phyloP scores from a whole-genome alignment of 441 rosid genomes.

The Geranium incanum region DNA sequence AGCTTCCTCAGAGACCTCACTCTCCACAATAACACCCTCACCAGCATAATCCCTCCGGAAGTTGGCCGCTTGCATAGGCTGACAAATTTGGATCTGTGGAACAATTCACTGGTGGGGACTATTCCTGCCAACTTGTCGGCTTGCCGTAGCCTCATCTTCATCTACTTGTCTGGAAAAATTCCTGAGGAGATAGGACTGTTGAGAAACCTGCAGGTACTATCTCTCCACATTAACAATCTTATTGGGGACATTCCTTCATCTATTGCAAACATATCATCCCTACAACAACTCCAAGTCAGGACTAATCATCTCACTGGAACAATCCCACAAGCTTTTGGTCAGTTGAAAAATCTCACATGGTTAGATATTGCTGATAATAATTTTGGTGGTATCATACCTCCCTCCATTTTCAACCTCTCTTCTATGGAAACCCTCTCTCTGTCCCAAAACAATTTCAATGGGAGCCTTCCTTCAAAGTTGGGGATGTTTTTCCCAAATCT shows the following conservation, averaged over 20 bases:
- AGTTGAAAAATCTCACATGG: neutral
- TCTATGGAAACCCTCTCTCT: neutral
- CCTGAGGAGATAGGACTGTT: neutral
- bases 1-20: conserved; percentile 7
- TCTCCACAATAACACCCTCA: conserved; percentile 12
- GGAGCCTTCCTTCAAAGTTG: conserved; percentile 19
- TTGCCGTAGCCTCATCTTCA: neutral
- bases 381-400: conserved; percentile 24
- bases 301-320: conserved; percentile 15
- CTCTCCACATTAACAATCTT: neutral
- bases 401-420: conserved; percentile 25
- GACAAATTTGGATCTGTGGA: neutral
- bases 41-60: conserved; percentile 11
- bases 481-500: conserved; percentile 18
- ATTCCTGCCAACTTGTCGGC: conserved; percentile 14
- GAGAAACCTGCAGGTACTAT: conserved; percentile 7
- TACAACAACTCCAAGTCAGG: neutral
- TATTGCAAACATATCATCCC: conserved; percentile 15
- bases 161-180: conserved; percentile 3
- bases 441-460: conserved; percentile 13
- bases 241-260: conserved; percentile 20
- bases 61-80: neutral
- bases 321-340: conserved; percentile 20
- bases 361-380: neutral
- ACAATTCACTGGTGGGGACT: conserved; percentile 12